Conservation (phyloP, 805 yeast species). For the Candida ponderosae region DNA sequence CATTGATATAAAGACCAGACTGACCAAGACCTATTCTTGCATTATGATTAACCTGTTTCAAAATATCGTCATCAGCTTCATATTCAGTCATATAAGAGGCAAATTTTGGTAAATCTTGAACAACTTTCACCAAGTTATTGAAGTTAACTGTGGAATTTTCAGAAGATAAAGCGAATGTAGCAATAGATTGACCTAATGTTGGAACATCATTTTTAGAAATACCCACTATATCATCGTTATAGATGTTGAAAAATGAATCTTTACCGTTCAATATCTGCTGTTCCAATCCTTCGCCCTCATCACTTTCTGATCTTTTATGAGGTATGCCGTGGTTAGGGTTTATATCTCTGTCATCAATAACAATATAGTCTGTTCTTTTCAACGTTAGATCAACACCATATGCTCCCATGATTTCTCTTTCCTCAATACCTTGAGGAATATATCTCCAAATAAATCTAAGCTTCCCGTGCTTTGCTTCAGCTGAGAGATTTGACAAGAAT, state of each 20-base stretch:
- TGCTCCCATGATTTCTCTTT: slow-evolving; percentile 36
- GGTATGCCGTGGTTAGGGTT: slow-evolving; percentile 8
- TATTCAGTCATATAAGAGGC: slow-evolving; percentile 23
- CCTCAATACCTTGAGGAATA: slow-evolving; percentile 28
- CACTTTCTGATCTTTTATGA: slow-evolving; percentile 17
- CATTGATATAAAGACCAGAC: slow-evolving; percentile 60
- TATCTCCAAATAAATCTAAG: slow-evolving; percentile 73
- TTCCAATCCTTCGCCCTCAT: slow-evolving; percentile 1
- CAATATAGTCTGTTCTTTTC: slow-evolving; percentile 61
- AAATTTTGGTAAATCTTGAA: slow-evolving; percentile 49
- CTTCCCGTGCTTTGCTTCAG: slow-evolving; percentile 56
- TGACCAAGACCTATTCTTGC: slow-evolving; percentile 29
- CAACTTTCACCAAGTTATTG: slow-evolving; percentile 28
- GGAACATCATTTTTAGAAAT: slow-evolving; percentile 25
- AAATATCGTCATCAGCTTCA: slow-evolving; percentile 17
- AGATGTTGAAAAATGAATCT: slow-evolving; percentile 13
- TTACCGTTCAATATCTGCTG: too few relatives aligned
- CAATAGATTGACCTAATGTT: slow-evolving; percentile 31
- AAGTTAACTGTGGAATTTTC: slow-evolving; percentile 23
- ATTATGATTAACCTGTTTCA: slow-evolving; percentile 22
- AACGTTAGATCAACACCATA: slow-evolving; percentile 61
- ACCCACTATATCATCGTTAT: slow-evolving; percentile 22
- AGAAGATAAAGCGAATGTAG: slow-evolving; percentile 21
- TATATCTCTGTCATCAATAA: slow-evolving; percentile 49
- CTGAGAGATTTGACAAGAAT: slow-evolving; percentile 51